Percentiles rank a stretch among this genome's conserved stretches.
These are phyloP conservation scores for Hansenula lynferdii DNA, from an alignment of 1,139 yeast genomes.

Conservation along the genomic window DNA sequence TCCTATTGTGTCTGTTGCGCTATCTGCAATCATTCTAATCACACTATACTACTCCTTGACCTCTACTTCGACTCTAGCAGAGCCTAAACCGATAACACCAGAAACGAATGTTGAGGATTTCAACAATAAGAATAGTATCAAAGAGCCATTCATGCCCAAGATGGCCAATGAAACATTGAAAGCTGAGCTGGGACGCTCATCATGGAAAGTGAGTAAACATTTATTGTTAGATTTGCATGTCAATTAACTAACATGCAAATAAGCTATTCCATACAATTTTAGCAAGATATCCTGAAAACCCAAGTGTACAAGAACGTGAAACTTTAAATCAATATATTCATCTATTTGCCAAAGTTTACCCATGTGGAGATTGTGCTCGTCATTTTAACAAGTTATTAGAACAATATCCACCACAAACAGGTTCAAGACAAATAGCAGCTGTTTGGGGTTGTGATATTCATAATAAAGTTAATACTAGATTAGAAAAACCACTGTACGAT, in stretches of 20 bases:
- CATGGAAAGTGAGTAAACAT: conserved; percentile 55
- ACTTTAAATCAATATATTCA: conserved; percentile 53
- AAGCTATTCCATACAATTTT: conserved; percentile 75
- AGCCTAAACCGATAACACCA: conserved; percentile 21
- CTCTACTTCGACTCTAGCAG: conserved; percentile 14
- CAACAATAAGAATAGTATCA: background rate
- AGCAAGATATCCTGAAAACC: conserved; percentile 86
- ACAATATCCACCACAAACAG: conserved; percentile 81
- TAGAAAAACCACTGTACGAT: conserved; percentile 71
- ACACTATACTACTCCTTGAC: conserved; percentile 15
- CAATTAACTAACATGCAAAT: background rate
- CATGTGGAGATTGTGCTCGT: conserved; percentile 93
- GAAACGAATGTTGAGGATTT: background rate
- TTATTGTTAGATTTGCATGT: no score
- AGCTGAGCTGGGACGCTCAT: conserved; percentile 62
- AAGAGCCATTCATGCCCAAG: conserved; percentile 71
- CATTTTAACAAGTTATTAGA: conserved; percentile 71
- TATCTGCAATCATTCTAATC: conserved; percentile 8
- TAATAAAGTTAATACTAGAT: conserved; percentile 72
- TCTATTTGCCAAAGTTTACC: conserved; percentile 74
- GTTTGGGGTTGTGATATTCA: conserved; percentile 98
- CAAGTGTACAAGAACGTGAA: conserved; percentile 54
- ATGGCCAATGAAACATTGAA: conserved; percentile 60
- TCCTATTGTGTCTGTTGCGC: conserved; percentile 7
- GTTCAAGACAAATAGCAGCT: conserved; percentile 76